A percentile compares a stretch with the other conserved stretches of the same genome.
Evolutionary conservation across 1,284 basidiomycete genomes (phyloP).

Genomic region (Boletus smithii): DNA sequence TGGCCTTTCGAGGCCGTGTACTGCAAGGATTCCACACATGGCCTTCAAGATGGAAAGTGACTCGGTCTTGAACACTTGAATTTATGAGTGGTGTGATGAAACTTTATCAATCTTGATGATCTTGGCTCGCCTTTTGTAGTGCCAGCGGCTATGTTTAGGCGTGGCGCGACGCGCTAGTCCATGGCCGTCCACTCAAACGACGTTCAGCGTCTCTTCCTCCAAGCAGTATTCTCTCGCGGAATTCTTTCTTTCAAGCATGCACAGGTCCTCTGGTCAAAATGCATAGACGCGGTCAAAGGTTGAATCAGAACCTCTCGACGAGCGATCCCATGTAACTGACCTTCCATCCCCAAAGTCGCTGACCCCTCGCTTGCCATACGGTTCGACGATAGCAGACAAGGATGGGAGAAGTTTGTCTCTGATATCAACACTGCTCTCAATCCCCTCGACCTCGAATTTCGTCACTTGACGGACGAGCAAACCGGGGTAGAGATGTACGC

Average conservation of each 20-base stretch:
- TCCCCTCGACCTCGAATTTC: constrained; percentile 68
- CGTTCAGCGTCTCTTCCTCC: constrained; percentile 71
- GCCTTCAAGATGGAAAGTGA: too few relatives aligned
- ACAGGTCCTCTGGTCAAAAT: constrained; percentile 62
- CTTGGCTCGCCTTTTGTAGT: too few relatives aligned
- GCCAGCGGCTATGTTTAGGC: too few relatives aligned
- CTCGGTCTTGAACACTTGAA: too few relatives aligned
- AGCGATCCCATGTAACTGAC: constrained; percentile 5
- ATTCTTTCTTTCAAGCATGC: constrained; percentile 62
- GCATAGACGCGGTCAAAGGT: constrained; percentile 63
- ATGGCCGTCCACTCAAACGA: constrained; percentile 52
- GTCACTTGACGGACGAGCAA: constrained; percentile 58
- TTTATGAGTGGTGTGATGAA: too few relatives aligned
- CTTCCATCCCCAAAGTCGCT: constrained; percentile 40
- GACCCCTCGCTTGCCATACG: constrained; percentile 48
- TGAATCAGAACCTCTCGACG: background rate
- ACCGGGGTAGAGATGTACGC: constrained; percentile 62
- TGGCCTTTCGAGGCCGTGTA: constrained; percentile 76
- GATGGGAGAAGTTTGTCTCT: constrained; percentile 59
- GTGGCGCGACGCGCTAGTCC: constrained; percentile 13
- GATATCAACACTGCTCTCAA: constrained; percentile 61
- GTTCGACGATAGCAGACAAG: constrained; percentile 41
- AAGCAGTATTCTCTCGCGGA: constrained; percentile 69
- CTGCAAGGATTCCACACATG: constrained; percentile 91
- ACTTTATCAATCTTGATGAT: too few relatives aligned